A percentile compares a stretch with the other conserved stretches of the same genome.
Evolutionary conservation across 495 filamentous ascomycete genomes (phyloP).

Genomic region (Penicillium desertorum): DNA sequence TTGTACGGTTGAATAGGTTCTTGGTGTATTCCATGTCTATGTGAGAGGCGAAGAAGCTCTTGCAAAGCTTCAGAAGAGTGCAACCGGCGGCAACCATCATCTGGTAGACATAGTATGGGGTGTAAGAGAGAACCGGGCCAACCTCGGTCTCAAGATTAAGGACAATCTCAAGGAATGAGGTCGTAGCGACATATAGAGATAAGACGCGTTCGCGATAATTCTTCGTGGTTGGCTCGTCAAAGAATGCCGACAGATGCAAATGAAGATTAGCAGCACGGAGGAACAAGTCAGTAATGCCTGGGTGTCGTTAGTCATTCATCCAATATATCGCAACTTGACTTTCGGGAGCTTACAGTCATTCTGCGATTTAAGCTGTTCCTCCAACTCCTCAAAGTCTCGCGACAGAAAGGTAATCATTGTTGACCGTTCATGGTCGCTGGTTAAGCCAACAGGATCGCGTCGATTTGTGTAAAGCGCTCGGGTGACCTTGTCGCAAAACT

Average conservation of each 20-base stretch:
- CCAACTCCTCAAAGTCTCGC: constrained; percentile 54
- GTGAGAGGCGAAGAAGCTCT: constrained; percentile 71
- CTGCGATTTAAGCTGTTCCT: constrained; percentile 42
- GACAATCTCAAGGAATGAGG: constrained; percentile 69
- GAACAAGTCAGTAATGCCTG: constrained; percentile 67
- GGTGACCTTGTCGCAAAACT: constrained; percentile 83
- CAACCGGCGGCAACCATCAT: constrained; percentile 90
- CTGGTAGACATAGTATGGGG: constrained; percentile 85
- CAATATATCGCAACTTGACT: background rate
- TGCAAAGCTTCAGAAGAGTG: constrained; percentile 78
- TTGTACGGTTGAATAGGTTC: constrained; percentile 70
- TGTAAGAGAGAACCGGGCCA: constrained; percentile 60
- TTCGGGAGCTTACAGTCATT: constrained; percentile 42
- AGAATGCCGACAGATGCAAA: constrained; percentile 82
- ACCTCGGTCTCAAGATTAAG: constrained; percentile 57
- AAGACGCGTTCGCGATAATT: constrained; percentile 78
- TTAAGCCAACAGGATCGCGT: constrained; percentile 70
- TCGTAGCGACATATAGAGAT: constrained; percentile 72
- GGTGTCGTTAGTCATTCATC: constrained; percentile 32
- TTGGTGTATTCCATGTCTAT: constrained; percentile 76
- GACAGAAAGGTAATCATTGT: constrained; percentile 61
- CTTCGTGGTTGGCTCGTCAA: constrained; percentile 71
- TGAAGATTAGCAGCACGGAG: constrained; percentile 79
- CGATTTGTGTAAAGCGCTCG: constrained; percentile 80
- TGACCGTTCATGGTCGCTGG: constrained; percentile 66